A percentile compares a stretch with the other conserved stretches of the same genome.
Conservation (phyloP, 441 rosid species). For the Arabidopsis hybrid region DNA sequence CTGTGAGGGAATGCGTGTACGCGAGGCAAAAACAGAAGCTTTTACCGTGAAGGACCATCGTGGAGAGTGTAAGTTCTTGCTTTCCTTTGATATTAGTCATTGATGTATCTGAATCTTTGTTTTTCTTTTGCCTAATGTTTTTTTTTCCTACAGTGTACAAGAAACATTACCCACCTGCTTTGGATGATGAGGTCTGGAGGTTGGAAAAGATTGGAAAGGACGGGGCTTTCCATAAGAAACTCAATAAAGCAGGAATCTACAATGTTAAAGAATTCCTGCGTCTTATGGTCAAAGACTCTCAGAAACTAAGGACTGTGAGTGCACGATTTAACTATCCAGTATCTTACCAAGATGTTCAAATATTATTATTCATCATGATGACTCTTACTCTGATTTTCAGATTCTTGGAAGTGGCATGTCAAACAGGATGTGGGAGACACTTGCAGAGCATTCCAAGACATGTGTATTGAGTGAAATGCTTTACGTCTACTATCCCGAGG, state of each 20-base stretch:
- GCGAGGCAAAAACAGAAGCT: constrained; percentile 93
- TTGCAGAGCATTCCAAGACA: constrained; percentile 87
- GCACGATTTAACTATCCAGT: constrained; percentile 31
- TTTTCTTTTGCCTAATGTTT: constrained; percentile 5
- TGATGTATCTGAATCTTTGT: not conserved
- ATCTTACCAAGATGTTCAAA: not conserved
- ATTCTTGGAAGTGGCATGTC: constrained; percentile 98
- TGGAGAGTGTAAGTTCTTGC: constrained; percentile 75
- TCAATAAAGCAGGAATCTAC: constrained; percentile 64
- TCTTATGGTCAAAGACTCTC: constrained; percentile 76
- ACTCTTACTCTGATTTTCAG: constrained; percentile 48
- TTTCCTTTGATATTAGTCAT: not conserved
- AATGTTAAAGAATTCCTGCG: constrained; percentile 80
- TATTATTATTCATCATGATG: constrained; percentile 13
- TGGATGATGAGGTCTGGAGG: constrained; percentile 91
- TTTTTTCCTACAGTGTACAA: constrained; percentile 67
- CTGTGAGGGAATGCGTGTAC: constrained; percentile 72
- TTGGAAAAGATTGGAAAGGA: constrained; percentile 95
- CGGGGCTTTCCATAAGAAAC: constrained; percentile 93
- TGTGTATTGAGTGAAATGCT: constrained; percentile 78
- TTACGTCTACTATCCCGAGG: constrained; percentile 84
- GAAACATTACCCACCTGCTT: constrained; percentile 92
- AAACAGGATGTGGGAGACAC: constrained; percentile 94
- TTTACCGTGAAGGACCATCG: constrained; percentile 92
- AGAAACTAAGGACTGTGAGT: constrained; percentile 77